Conservation (phyloP, 352 stramenopile species). For the Pythium sukuiense region DNA sequence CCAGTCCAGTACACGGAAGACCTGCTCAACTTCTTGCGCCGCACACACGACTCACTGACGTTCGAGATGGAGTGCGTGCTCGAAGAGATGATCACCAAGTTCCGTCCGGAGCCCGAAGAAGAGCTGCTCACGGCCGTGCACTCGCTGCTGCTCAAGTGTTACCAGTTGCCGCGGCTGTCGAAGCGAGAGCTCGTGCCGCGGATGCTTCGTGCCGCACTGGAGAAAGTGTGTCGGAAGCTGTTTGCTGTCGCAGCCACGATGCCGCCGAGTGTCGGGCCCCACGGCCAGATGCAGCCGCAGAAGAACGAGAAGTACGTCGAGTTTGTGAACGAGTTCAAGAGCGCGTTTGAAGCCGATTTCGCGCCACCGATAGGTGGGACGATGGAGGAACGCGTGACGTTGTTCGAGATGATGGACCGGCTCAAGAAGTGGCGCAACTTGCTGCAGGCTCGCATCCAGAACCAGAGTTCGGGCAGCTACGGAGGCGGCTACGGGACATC, state of each 20-base stretch:
- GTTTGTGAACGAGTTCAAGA: conserved; percentile 89
- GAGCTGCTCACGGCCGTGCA: conserved; percentile 96
- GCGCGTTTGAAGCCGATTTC: conserved; percentile 86
- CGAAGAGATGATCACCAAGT: conserved; percentile 98
- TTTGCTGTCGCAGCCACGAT: conserved; percentile 47
- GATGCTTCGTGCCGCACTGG: conserved; percentile 89
- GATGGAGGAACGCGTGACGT: conserved; percentile 40
- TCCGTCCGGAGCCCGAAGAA: conserved; percentile 96
- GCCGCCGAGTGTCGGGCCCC: conserved; percentile 7
- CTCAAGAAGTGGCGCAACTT: conserved; percentile 92
- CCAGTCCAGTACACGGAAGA: conserved; percentile 90
- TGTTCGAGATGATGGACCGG: conserved; percentile 87
- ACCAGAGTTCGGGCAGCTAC: conserved; percentile 29
- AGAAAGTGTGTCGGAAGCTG: conserved; percentile 92
- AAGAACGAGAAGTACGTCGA: conserved; percentile 88
- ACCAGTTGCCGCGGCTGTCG: conserved; percentile 81
- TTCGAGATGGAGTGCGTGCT: conserved; percentile 98
- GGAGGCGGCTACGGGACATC: neutral
- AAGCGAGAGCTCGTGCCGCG: conserved; percentile 81
- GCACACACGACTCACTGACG: conserved; percentile 84
- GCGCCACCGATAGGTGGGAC: conserved; percentile 32
- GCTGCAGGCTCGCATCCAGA: conserved; percentile 84
- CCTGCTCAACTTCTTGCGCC: conserved; percentile 94
- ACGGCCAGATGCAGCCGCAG: conserved; percentile 58
- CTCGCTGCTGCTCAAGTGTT: conserved; percentile 94